phyloP scores from a whole-genome alignment of 352 stramenopile species.

The Pythium aquatile region DNA sequence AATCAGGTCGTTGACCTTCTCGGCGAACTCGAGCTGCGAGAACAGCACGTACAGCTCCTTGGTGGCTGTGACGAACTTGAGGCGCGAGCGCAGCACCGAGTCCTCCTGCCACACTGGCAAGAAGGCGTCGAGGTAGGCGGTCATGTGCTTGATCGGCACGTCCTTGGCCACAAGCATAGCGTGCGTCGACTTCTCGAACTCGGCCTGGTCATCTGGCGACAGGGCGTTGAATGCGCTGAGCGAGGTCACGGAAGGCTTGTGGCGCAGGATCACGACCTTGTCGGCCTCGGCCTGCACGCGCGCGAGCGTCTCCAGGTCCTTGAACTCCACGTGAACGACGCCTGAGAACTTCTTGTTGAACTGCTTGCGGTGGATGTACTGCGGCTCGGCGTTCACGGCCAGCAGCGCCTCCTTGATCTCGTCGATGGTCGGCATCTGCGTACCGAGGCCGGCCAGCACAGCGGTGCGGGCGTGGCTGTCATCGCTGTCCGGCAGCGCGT shows the following conservation, averaged over 20 bases:
- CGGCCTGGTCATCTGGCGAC: conserved; percentile 61
- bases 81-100: conserved; percentile 53
- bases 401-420: conserved; percentile 72
- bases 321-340: conserved; percentile 76
- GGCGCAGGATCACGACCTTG: conserved; percentile 55
- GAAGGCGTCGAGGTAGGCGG: conserved; percentile 73
- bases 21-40: conserved; percentile 61
- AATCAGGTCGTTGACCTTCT: conserved; percentile 54
- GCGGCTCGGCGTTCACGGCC: conserved; percentile 51
- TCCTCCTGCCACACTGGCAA: conserved; percentile 72
- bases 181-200: conserved; percentile 82
- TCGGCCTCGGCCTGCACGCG: conserved; percentile 48
- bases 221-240: conserved; percentile 62
- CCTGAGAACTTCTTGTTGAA: conserved; percentile 73
- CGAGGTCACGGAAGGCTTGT: conserved; percentile 54
- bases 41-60: conserved; percentile 82
- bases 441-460: conserved; percentile 69
- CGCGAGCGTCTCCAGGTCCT: conserved; percentile 51
- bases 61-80: conserved; percentile 65
- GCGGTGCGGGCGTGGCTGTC: conserved; percentile 62
- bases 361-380: conserved; percentile 74
- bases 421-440: conserved; percentile 63
- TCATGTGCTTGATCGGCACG: conserved; percentile 68
- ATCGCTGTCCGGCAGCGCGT: conserved; percentile 61
- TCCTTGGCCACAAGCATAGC: conserved; percentile 85